Conservation (phyloP, 306 rosid species). For the Sicyos baderoa region DNA sequence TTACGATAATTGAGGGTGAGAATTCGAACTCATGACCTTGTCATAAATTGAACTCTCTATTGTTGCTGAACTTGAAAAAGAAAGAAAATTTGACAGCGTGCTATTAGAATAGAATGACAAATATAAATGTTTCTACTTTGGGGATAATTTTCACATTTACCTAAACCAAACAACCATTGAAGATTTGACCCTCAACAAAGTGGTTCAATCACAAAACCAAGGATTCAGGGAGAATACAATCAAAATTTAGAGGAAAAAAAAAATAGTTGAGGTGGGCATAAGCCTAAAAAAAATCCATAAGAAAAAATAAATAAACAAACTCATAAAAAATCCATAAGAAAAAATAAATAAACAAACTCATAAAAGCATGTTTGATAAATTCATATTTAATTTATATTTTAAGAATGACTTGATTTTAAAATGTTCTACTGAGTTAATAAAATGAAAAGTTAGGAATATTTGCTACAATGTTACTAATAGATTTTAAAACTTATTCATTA, state of each 20-base stretch:
- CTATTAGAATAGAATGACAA: too few relatives aligned
- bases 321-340: too few relatives aligned
- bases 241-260: not conserved
- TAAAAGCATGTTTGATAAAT: not conserved
- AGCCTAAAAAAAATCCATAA: too few relatives aligned
- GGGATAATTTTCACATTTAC: not conserved
- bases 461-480: not conserved
- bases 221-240: not conserved
- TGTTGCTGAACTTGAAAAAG: too few relatives aligned
- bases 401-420: not conserved
- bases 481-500: not conserved
- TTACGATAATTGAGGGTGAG: too few relatives aligned
- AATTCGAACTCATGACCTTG: too few relatives aligned
- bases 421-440: not conserved
- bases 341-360: too few relatives aligned
- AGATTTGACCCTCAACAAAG: not conserved
- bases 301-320: too few relatives aligned
- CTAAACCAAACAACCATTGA: not conserved
- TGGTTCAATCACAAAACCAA: not conserved
- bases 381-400: not conserved
- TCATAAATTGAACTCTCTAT: too few relatives aligned
- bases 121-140: not conserved
- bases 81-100: too few relatives aligned
- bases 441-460: not conserved
- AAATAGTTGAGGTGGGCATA: too few relatives aligned